Conservation (phyloP, 2,329 filamentous ascomycete species). For the Verruconis gallopava region DNA sequence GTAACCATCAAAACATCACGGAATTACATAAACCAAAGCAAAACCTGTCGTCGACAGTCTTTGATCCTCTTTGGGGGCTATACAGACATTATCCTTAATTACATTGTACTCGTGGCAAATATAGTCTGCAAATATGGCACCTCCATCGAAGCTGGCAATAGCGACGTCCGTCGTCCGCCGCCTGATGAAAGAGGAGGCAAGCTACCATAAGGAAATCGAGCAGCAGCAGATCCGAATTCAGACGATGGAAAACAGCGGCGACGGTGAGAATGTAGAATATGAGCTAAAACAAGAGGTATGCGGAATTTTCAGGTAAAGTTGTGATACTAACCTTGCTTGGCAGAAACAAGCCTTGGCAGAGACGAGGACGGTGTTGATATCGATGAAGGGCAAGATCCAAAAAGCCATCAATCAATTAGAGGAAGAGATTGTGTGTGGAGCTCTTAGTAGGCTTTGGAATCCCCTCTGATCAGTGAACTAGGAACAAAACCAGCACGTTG, state of each 20-base stretch:
- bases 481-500: slow-evolving; percentile 29
- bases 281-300: slow-evolving; percentile 74
- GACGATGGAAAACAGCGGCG: slow-evolving; percentile 48
- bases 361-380: slow-evolving; percentile 70
- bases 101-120: not conserved
- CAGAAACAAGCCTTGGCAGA: slow-evolving; percentile 74
- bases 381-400: slow-evolving; percentile 56
- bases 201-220: slow-evolving; percentile 75
- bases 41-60: not conserved
- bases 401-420: slow-evolving; percentile 62
- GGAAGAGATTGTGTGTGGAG: slow-evolving; percentile 55
- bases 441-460: not conserved
- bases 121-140: slow-evolving; percentile 45
- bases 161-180: slow-evolving; percentile 68
- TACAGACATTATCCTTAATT: slow-evolving; percentile 5
- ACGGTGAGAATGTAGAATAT: slow-evolving; percentile 65
- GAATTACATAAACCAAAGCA: slow-evolving; percentile 1
- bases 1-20: slow-evolving; percentile 3
- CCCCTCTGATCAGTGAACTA: too few relatives aligned
- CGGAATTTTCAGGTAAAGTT: not conserved
- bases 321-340: not conserved
- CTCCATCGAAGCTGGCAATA: slow-evolving; percentile 64
- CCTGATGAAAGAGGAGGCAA: slow-evolving; percentile 80
- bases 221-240: slow-evolving; percentile 60
- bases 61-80: not conserved